phyloP scores from a whole-genome alignment of 2,329 filamentous ascomycete species.

The Pyrenophora seminiperda region DNA sequence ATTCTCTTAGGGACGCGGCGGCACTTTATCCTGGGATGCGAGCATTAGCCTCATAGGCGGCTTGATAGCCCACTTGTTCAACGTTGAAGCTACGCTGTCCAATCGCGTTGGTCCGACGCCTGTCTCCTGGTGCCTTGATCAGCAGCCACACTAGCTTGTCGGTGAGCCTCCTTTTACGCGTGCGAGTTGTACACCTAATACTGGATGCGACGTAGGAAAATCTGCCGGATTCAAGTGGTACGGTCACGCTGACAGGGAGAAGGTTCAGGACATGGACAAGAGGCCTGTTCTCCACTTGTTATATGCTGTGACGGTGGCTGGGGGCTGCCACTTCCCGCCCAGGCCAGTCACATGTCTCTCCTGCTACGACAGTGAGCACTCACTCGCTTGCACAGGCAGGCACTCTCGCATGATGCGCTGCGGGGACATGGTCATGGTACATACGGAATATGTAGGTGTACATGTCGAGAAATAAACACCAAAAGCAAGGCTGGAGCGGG shows the following conservation, averaged over 20 bases:
- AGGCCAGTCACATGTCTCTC: conserved; percentile 13
- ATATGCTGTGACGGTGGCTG: conserved; percentile 10
- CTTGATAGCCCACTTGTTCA: conserved; percentile 23
- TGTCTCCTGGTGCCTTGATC: conserved; percentile 18
- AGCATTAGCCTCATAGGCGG: conserved; percentile 24
- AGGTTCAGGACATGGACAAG: conserved; percentile 8
- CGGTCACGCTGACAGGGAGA: background rate
- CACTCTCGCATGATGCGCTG: conserved; percentile 15
- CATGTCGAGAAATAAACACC: background rate
- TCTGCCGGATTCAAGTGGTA: conserved; percentile 10
- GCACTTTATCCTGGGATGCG: conserved; percentile 31
- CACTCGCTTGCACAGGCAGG: conserved; percentile 17
- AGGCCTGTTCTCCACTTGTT: conserved; percentile 6
- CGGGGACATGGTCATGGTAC: too few relatives aligned
- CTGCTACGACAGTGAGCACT: conserved; percentile 7
- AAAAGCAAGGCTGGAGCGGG: background rate
- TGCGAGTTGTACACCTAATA: conserved; percentile 10
- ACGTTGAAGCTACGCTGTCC: conserved; percentile 16
- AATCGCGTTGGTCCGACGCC: conserved; percentile 21
- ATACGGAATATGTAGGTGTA: too few relatives aligned
- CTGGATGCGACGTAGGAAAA: conserved; percentile 5
- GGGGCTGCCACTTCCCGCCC: conserved; percentile 8
- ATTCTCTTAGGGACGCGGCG: conserved; percentile 34
- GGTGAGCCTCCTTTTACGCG: conserved; percentile 17
- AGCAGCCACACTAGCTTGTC: conserved; percentile 19